Percentiles rank a stretch among this genome's conserved stretches.
Evolutionary conservation across 805 yeast genomes (phyloP).

Genomic region (Candida xyloterini): DNA sequence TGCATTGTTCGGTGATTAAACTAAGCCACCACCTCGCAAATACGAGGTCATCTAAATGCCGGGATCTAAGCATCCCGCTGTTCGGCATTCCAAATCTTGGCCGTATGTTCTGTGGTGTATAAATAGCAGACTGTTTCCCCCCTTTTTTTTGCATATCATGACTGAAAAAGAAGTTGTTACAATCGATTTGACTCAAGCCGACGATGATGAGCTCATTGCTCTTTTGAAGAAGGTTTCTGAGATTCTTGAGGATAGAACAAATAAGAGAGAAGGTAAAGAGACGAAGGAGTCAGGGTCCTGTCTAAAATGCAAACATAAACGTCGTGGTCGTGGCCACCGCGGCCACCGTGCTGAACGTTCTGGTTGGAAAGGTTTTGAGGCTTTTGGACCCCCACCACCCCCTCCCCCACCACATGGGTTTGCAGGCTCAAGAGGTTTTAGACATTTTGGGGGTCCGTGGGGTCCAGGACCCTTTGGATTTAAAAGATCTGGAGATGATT

Average conservation of each 20-base stretch:
- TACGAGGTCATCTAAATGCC: not conserved
- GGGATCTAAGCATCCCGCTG: not conserved
- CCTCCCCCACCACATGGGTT: not conserved
- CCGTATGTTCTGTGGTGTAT: not conserved
- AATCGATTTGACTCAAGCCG: not conserved
- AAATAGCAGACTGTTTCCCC: not conserved
- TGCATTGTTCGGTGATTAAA: not conserved
- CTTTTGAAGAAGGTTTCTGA: not conserved
- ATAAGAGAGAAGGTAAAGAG: not conserved
- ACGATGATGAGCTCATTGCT: slow-evolving; percentile 3
- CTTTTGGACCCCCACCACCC: not conserved
- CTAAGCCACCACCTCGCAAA: no score
- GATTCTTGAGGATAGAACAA: slow-evolving; percentile 1
- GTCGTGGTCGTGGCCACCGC: not conserved
- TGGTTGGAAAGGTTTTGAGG: not conserved
- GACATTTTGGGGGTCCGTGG: not conserved
- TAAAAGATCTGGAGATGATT: not conserved
- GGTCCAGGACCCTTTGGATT: not conserved
- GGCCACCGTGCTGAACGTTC: not conserved
- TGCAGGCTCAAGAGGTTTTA: not conserved
- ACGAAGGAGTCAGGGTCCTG: not conserved
- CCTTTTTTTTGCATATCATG: not conserved
- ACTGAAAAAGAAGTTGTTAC: slow-evolving; percentile 3
- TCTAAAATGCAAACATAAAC: not conserved
- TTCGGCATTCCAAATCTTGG: not conserved